These are phyloP conservation scores for Oligophagozyma castellii DNA, from an alignment of 1,139 yeast genomes.

Conservation along the genomic window DNA sequence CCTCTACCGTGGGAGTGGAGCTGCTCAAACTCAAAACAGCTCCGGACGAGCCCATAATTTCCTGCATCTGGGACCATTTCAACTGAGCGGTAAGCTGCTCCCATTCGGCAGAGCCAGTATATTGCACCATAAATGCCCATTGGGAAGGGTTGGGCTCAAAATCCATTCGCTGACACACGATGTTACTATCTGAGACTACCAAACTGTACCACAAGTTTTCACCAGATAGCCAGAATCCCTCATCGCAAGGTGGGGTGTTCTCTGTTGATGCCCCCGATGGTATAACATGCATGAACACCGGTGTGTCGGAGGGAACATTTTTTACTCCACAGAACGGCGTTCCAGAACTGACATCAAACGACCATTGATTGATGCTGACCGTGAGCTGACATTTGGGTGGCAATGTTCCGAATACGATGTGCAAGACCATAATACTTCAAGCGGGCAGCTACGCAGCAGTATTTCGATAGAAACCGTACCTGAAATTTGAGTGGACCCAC, in stretches of 20 bases:
- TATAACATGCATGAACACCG: conserved; percentile 5
- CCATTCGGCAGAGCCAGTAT: conserved; percentile 19
- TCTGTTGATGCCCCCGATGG: conserved; percentile 9
- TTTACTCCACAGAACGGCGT: conserved; percentile 18
- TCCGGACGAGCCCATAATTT: background rate
- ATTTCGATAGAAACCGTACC: background rate
- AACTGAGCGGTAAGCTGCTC: conserved; percentile 8
- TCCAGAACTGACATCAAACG: conserved; percentile 13
- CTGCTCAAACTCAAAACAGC: conserved; percentile 20
- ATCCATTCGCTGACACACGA: too few relatives aligned
- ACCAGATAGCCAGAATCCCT: conserved; percentile 6
- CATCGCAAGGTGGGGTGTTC: conserved; percentile 9
- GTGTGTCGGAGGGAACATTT: conserved; percentile 8
- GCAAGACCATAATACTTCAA: background rate
- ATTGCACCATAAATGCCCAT: conserved; percentile 10
- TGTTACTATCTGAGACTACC: conserved; percentile 3
- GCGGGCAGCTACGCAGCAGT: background rate
- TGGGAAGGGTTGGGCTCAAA: too few relatives aligned
- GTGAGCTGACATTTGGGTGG: conserved; percentile 6
- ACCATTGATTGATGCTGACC: conserved; percentile 17
- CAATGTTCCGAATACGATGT: background rate
- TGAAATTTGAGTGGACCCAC: background rate
- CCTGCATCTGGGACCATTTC: conserved; percentile 9
- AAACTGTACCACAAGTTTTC: conserved; percentile 7
- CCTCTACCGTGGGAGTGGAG: conserved; percentile 30